These are phyloP conservation scores for Penicillium brasilianum DNA, from an alignment of 2,329 filamentous ascomycete species.

Conservation along the genomic window DNA sequence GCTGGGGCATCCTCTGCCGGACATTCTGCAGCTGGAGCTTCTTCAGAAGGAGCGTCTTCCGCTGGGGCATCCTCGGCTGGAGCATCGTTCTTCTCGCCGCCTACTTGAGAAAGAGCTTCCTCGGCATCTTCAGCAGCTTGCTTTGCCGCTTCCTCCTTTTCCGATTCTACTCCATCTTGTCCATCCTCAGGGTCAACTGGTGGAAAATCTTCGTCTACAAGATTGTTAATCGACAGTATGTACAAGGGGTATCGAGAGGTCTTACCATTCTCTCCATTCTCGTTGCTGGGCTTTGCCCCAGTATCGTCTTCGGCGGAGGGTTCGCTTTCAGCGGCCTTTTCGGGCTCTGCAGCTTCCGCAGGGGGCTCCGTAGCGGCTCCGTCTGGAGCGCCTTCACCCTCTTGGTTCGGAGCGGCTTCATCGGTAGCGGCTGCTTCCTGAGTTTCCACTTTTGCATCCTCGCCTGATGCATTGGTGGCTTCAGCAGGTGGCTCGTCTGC, in stretches of 20 bases:
- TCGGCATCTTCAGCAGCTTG: conserved; percentile 41
- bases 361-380: conserved; percentile 22
- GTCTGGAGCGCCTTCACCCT: conserved; percentile 21
- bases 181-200: conserved; percentile 39
- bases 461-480: conserved; percentile 25
- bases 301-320: conserved; percentile 19
- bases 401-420: conserved; percentile 25
- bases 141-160: conserved; percentile 41
- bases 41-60: conserved; percentile 16
- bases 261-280: conserved; percentile 34
- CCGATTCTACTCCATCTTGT: conserved; percentile 38
- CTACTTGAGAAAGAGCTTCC: conserved; percentile 26
- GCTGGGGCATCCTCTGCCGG: conserved; percentile 15
- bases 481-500: conserved; percentile 24
- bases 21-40: conserved; percentile 2
- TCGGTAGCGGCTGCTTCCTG: conserved; percentile 29
- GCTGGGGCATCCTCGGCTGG: conserved; percentile 11
- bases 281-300: conserved; percentile 19
- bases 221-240: conserved; percentile 6
- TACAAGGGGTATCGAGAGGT: neutral
- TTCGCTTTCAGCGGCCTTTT: conserved; percentile 23
- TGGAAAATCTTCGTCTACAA: conserved; percentile 42
- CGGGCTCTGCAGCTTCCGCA: conserved; percentile 27
- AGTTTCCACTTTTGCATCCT: conserved; percentile 33
- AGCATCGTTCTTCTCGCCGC: conserved; percentile 14